A percentile compares a stretch with the other conserved stretches of the same genome.
phyloP scores from a whole-genome alignment of 2,329 filamentous ascomycete species.

The Westerdykella aurantiaca region DNA sequence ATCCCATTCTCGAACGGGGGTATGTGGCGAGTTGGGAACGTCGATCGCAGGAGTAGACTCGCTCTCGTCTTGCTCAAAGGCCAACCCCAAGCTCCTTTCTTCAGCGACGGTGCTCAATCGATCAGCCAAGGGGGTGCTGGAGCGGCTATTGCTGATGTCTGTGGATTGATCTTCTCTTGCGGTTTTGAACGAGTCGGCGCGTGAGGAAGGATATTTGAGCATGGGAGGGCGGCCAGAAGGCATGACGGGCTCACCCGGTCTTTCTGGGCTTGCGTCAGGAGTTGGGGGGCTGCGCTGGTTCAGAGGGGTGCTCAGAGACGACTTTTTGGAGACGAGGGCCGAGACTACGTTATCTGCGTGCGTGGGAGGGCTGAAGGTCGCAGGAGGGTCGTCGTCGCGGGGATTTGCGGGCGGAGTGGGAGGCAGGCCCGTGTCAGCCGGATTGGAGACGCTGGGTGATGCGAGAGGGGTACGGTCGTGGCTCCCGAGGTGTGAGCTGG shows the following conservation, averaged over 20 bases:
- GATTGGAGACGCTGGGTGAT: conserved; percentile 20
- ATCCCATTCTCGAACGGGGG: conserved; percentile 37
- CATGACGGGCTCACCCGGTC: conserved; percentile 19
- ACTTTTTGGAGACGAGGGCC: conserved; percentile 36
- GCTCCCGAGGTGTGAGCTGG: conserved; percentile 18
- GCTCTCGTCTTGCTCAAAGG: conserved; percentile 28
- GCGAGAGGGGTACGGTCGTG: conserved; percentile 24
- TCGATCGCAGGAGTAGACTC: conserved; percentile 26
- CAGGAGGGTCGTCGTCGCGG: conserved; percentile 17
- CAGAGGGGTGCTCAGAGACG: conserved; percentile 38
- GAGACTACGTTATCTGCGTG: conserved; percentile 38
- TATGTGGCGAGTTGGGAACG: conserved; percentile 1
- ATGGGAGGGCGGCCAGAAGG: conserved; percentile 22
- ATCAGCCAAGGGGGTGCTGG: conserved; percentile 22
- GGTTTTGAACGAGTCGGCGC: conserved; percentile 44
- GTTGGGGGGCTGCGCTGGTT: conserved; percentile 38
- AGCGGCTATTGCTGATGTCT: conserved; percentile 27
- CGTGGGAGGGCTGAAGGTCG: conserved; percentile 20
- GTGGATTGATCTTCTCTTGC: conserved; percentile 40
- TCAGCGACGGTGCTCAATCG: conserved; percentile 27
- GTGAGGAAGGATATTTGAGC: conserved; percentile 37
- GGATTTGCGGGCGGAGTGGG: conserved; percentile 42
- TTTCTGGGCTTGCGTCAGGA: conserved; percentile 35
- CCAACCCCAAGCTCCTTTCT: conserved; percentile 31
- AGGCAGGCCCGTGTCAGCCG: conserved; percentile 37